Evolutionary conservation across 345 rosid species (phyloP).

Genomic region (Alliaria petiolata): DNA sequence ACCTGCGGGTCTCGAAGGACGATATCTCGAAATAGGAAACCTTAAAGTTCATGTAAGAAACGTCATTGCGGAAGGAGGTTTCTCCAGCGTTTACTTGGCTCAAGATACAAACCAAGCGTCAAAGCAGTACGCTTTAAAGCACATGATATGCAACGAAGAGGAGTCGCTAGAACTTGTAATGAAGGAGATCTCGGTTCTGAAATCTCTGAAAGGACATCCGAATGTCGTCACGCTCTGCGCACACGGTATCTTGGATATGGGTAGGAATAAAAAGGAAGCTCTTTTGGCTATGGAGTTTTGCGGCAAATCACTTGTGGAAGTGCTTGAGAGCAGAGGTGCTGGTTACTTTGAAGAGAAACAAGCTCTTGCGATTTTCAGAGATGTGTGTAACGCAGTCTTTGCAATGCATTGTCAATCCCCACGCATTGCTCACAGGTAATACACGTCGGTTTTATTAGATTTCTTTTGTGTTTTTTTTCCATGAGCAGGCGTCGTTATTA

Average conservation of each 20-base stretch:
- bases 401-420: constrained; percentile 95
- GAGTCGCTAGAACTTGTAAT: constrained; percentile 68
- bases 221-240: constrained; percentile 69
- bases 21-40: constrained; percentile 68
- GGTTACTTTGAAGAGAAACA: constrained; percentile 88
- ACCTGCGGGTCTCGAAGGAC: constrained; percentile 88
- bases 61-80: constrained; percentile 93
- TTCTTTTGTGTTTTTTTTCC: not conserved
- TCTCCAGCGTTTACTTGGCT: constrained; percentile 88
- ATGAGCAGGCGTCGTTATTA: not conserved
- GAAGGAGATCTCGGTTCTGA: constrained; percentile 85
- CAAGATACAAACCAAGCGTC: constrained; percentile 62
- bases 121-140: constrained; percentile 92
- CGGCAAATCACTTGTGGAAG: constrained; percentile 78
- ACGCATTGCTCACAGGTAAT: constrained; percentile 88
- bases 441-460: not conserved
- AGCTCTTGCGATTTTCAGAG: constrained; percentile 68
- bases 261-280: constrained; percentile 84
- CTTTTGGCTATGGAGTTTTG: constrained; percentile 91
- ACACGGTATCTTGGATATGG: constrained; percentile 74
- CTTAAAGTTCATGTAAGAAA: constrained; percentile 70
- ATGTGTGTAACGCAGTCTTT: constrained; percentile 90
- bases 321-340: constrained; percentile 77
- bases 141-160: constrained; percentile 86
- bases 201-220: constrained; percentile 85